Evolutionary conservation across 192 early-diverging fungal genomes (phyloP).

Genomic region (Umbelopsis sp.): DNA sequence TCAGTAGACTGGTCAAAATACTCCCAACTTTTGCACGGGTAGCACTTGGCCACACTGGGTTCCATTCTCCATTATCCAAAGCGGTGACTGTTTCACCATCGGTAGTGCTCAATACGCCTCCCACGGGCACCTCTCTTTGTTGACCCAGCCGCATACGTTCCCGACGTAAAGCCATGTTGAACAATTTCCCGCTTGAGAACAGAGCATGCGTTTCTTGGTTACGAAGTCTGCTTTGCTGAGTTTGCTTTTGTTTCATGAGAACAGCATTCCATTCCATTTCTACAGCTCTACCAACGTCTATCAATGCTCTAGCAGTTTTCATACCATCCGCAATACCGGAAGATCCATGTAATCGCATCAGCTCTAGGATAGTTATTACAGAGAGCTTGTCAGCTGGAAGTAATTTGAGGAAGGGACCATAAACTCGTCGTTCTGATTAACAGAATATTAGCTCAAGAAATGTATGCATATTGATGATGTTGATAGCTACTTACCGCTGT

Average conservation of each 20-base stretch:
- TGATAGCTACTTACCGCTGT: not conserved
- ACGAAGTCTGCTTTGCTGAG: slow-evolving; percentile 45
- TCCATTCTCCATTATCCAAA: slow-evolving; percentile 30
- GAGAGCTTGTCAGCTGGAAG: slow-evolving; percentile 75
- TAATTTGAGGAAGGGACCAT: slow-evolving; percentile 67
- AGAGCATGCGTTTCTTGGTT: slow-evolving; percentile 67
- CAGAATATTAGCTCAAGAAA: not conserved
- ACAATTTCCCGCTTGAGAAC: slow-evolving; percentile 75
- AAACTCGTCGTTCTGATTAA: slow-evolving; percentile 52
- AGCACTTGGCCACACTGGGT: slow-evolving; percentile 39
- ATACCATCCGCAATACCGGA: slow-evolving; percentile 56
- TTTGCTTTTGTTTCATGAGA: slow-evolving; percentile 71
- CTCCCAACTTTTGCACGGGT: slow-evolving; percentile 52
- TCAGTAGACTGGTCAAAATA: slow-evolving; percentile 59
- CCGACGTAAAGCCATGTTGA: slow-evolving; percentile 78
- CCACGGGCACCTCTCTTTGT: slow-evolving; percentile 34
- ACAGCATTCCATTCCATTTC: slow-evolving; percentile 84
- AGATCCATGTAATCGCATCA: slow-evolving; percentile 64
- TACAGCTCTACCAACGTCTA: slow-evolving; percentile 72
- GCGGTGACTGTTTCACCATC: slow-evolving; percentile 28
- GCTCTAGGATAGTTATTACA: slow-evolving; percentile 82
- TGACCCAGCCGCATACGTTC: slow-evolving; percentile 62
- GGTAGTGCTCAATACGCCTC: slow-evolving; percentile 14
- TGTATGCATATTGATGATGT: not conserved
- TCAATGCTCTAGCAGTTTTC: slow-evolving; percentile 57